These are phyloP conservation scores for Fomitopsis pinicola DNA, from an alignment of 1,284 basidiomycete species.

Conservation along the genomic window DNA sequence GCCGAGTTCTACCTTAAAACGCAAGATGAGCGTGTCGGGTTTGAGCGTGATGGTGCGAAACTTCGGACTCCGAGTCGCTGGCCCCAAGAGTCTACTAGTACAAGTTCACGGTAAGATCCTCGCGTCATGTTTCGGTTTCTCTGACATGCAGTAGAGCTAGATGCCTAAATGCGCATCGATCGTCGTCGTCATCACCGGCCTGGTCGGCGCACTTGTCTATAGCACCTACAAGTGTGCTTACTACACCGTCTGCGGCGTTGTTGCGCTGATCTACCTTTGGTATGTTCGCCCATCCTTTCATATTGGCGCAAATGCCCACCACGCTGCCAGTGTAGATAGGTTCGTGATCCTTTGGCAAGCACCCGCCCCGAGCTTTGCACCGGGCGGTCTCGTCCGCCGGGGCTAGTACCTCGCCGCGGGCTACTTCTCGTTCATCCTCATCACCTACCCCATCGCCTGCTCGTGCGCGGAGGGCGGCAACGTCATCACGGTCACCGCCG, in stretches of 20 bases:
- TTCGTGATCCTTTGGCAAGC: constrained; percentile 23
- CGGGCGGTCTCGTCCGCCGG: constrained; percentile 31
- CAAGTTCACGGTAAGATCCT: too few species aligned
- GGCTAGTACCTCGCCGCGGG: constrained; percentile 36
- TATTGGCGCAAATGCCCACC: constrained; percentile 4
- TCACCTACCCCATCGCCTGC: constrained; percentile 46
- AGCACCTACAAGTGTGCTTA: constrained; percentile 47
- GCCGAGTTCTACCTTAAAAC: too few species aligned
- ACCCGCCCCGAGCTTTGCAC: constrained; percentile 26
- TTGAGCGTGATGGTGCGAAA: too few species aligned
- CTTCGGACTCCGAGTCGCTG: too few species aligned
- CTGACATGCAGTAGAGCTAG: too few species aligned
- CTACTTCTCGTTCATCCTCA: constrained; percentile 43
- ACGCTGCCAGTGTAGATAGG: constrained; percentile 28
- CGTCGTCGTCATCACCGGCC: constrained; percentile 42
- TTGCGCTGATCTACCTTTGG: constrained; percentile 41
- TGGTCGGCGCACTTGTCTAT: constrained; percentile 41
- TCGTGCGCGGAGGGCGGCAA: constrained; percentile 42
- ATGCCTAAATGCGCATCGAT: constrained; percentile 29
- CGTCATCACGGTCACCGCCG: constrained; percentile 35
- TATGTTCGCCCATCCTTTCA: constrained; percentile 16
- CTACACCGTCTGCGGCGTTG: constrained; percentile 35
- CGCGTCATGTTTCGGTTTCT: too few species aligned
- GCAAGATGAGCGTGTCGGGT: too few species aligned
- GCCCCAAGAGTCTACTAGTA: too few species aligned